phyloP scores from a whole-genome alignment of 106 monocot species.

The Dactylorhiza incarnata region DNA sequence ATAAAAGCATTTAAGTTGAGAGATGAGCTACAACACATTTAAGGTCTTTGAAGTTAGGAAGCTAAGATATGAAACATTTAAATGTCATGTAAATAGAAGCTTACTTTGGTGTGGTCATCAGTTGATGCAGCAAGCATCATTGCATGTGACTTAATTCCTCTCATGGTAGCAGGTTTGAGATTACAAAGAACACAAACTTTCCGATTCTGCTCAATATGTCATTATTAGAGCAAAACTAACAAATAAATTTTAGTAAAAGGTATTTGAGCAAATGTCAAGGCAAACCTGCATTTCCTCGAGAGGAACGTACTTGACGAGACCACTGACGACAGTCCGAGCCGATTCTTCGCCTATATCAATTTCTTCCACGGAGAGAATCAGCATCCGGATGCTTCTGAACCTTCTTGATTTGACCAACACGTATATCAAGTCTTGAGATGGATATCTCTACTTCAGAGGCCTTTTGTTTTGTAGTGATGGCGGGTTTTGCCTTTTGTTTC shows the following conservation, averaged over 20 bases:
- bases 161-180: slow-evolving; percentile 89
- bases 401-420: slow-evolving; percentile 78
- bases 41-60: background rate
- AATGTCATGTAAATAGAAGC: background rate
- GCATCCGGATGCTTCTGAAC: slow-evolving; percentile 94
- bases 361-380: slow-evolving; percentile 95
- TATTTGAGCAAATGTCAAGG: background rate
- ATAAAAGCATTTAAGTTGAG: background rate
- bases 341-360: slow-evolving; percentile 94
- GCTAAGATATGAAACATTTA: too few relatives aligned
- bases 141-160: slow-evolving; percentile 95
- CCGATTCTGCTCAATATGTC: slow-evolving; percentile 51
- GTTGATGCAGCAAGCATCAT: slow-evolving; percentile 93
- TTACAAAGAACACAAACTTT: slow-evolving; percentile 97
- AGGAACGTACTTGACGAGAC: slow-evolving; percentile 84
- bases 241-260: background rate
- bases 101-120: slow-evolving; percentile 73
- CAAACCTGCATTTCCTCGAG: slow-evolving; percentile 97
- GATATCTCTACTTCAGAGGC: slow-evolving; percentile 52
- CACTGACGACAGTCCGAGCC: slow-evolving; percentile 83
- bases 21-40: background rate
- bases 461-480: slow-evolving; percentile 51
- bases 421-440: slow-evolving; percentile 76
- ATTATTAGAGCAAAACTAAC: background rate
- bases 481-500: slow-evolving; percentile 48